phyloP scores from a whole-genome alignment of 1,284 basidiomycete genomes.

The Marasmius oreades region DNA sequence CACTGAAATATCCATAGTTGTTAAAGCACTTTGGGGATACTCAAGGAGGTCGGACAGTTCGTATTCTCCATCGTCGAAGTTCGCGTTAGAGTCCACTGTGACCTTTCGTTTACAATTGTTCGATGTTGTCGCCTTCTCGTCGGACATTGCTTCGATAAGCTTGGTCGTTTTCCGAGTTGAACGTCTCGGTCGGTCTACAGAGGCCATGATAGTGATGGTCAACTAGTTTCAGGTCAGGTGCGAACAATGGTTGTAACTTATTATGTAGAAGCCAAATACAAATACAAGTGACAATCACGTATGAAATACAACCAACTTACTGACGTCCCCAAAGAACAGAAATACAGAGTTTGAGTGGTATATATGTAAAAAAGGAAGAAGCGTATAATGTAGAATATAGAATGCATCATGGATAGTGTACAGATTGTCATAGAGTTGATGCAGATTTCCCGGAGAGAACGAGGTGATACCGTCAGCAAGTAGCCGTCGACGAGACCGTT shows the following conservation, averaged over 20 bases:
- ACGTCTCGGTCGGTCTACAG: conserved; percentile 6
- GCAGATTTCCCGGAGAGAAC: neutral
- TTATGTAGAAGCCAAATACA: neutral
- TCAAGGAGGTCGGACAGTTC: conserved; percentile 37
- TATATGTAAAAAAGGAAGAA: neutral
- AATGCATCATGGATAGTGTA: neutral
- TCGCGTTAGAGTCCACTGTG: conserved; percentile 20
- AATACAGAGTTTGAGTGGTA: neutral
- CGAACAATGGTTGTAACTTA: neutral
- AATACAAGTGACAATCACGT: neutral
- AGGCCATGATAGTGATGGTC: neutral
- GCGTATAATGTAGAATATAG: neutral
- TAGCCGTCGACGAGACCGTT: neutral
- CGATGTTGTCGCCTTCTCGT: neutral
- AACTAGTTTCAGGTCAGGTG: neutral
- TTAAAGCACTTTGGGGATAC: conserved; percentile 48
- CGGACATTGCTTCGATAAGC: neutral
- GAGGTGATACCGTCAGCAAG: neutral
- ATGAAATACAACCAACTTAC: neutral
- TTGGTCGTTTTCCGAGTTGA: conserved; percentile 3
- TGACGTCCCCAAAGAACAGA: neutral
- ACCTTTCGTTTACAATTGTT: conserved; percentile 28
- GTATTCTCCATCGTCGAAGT: neutral
- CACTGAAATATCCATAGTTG: conserved; percentile 49
- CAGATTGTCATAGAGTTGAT: neutral